Evolutionary conservation across 257 asterid species (phyloP).

Genomic region (Ligustrum vulgare): DNA sequence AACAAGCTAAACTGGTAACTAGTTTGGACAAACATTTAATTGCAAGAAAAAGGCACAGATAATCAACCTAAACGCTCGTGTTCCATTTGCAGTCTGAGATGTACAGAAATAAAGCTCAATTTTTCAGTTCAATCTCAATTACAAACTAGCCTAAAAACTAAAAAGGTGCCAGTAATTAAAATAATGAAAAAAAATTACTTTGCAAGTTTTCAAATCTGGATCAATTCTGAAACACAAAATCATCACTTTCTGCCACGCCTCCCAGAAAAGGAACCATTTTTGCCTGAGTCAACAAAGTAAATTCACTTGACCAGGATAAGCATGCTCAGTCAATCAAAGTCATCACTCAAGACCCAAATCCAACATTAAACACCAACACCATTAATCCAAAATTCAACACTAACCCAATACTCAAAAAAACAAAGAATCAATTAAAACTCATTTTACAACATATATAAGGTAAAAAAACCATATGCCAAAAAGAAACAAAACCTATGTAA

Average conservation of each 20-base stretch:
- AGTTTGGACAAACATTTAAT: background rate
- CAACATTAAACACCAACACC: conserved; percentile 1
- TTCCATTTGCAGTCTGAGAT: background rate
- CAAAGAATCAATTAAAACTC: background rate
- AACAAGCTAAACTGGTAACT: background rate
- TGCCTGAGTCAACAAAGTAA: conserved; percentile 2
- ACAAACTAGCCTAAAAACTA: conserved; percentile 5
- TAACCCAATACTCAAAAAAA: background rate
- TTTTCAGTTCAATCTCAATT: conserved; percentile 23
- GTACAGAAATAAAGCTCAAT: background rate
- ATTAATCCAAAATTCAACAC: background rate
- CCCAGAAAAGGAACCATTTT: conserved; percentile 14
- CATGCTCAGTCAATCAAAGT: background rate
- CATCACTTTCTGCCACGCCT: conserved; percentile 5
- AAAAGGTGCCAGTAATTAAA: conserved; percentile 1
- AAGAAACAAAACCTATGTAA: conserved; percentile 27
- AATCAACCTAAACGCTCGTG: background rate
- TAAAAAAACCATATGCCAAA: background rate
- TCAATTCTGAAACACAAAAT: background rate
- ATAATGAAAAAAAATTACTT: conserved; percentile 32
- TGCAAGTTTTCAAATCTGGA: conserved; percentile 13
- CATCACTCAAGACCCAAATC: background rate
- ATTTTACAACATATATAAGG: background rate
- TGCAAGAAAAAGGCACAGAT: background rate
- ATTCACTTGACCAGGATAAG: conserved; percentile 11